Evolutionary conservation across 768 basidiomycete species (phyloP).

Genomic region (Boletus tomentosulus): DNA sequence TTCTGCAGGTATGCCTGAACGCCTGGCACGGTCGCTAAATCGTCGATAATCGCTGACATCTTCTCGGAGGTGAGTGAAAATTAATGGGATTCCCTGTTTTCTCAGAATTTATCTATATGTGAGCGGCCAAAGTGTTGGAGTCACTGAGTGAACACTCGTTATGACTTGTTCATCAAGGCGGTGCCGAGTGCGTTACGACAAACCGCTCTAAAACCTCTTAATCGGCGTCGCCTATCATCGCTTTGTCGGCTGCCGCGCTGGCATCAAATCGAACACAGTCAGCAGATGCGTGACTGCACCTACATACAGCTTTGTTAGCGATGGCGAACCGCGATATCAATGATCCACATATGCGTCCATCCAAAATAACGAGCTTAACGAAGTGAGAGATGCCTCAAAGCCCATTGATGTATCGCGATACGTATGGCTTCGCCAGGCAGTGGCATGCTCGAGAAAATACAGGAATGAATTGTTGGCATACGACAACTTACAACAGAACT

Average conservation of each 20-base stretch:
- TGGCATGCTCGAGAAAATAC: conserved; percentile 6
- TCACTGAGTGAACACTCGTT: conserved; percentile 5
- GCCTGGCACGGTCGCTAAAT: conserved; percentile 29
- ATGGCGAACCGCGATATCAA: too few relatives aligned
- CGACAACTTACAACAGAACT: conserved; percentile 16
- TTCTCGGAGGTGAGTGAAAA: neutral
- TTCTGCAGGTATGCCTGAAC: conserved; percentile 41
- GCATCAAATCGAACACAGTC: too few relatives aligned
- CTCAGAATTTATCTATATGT: conserved; percentile 1
- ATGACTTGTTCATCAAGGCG: neutral
- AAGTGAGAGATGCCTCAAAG: too few relatives aligned
- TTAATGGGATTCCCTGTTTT: neutral
- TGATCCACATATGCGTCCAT: too few relatives aligned
- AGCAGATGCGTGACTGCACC: too few relatives aligned
- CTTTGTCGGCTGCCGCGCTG: too few relatives aligned
- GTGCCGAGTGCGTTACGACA: neutral
- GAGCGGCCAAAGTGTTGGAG: neutral
- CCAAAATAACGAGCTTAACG: too few relatives aligned
- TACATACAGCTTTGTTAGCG: too few relatives aligned
- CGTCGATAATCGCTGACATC: conserved; percentile 17
- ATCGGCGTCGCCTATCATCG: neutral
- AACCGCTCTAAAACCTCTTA: neutral
- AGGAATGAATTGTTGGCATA: conserved; percentile 14
- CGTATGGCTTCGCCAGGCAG: neutral
- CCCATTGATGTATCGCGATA: too few relatives aligned